Percentiles rank a stretch among this genome's conserved stretches.
These are phyloP conservation scores for Leccinum pachyderme DNA, from an alignment of 1,284 basidiomycete species.

Conservation along the genomic window DNA sequence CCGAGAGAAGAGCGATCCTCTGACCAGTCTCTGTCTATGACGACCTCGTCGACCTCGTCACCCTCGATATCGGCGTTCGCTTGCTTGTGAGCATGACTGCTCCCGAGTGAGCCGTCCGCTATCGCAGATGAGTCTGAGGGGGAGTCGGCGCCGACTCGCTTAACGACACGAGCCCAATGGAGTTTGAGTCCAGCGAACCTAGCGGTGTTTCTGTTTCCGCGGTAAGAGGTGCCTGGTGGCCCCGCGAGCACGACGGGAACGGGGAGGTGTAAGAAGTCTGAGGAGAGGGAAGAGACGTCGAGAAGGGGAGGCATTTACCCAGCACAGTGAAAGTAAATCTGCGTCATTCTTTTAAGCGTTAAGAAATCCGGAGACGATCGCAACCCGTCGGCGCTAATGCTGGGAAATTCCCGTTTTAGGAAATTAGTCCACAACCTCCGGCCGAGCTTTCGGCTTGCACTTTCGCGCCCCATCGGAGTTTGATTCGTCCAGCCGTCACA, in stretches of 20 bases:
- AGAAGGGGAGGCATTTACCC: neutral
- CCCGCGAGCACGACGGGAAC: slow-evolving; percentile 19
- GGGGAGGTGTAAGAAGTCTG: slow-evolving; percentile 22
- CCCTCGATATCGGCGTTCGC: slow-evolving; percentile 30
- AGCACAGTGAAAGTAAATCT: too few relatives aligned
- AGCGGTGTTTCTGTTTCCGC: slow-evolving; percentile 33
- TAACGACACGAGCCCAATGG: slow-evolving; percentile 44
- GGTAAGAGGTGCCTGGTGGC: slow-evolving; percentile 7
- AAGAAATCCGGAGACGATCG: slow-evolving; percentile 4
- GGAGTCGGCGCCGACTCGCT: slow-evolving; percentile 42
- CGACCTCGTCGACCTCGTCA: slow-evolving; percentile 58
- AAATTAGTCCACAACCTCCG: neutral
- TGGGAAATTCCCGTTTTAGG: neutral
- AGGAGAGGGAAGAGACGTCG: neutral
- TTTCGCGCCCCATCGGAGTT: slow-evolving; percentile 38
- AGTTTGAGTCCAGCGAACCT: slow-evolving; percentile 39
- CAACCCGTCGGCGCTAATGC: neutral
- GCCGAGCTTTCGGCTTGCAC: slow-evolving; percentile 13
- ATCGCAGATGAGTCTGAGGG: slow-evolving; percentile 43
- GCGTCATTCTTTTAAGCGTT: slow-evolving; percentile 4
- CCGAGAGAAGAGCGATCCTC: slow-evolving; percentile 51
- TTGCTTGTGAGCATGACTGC: slow-evolving; percentile 31
- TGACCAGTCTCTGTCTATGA: slow-evolving; percentile 70
- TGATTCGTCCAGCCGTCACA: slow-evolving; percentile 35
- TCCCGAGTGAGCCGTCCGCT: slow-evolving; percentile 42